Base-by-base conservation (phyloP, 192 early-diverging fungal species). In the Coemansia sp. region DNA sequence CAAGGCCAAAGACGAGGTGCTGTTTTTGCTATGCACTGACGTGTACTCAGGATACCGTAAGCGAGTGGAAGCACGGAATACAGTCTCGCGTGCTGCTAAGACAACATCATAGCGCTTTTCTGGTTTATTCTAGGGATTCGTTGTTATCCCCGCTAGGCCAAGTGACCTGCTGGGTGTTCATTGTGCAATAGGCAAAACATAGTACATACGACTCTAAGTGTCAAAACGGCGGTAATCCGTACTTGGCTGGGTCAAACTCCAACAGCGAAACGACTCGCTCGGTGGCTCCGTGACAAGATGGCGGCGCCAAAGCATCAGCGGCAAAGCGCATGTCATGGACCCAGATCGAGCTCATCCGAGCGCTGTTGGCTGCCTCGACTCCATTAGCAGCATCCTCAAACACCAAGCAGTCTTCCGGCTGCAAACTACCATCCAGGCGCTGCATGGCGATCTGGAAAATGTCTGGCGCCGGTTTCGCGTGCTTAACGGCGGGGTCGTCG, bases 371-470 rank as follows among this genome's bases (percentile, higher is more conserved):
- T 2, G 95, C 95, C 68, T 92, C 65, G 3, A 97, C 89, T 16
- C 97, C 97, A 65, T 88, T 88, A 20, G 84, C 73, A 3, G 95
- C 90, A 67, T 98, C 96, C 77, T 98, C 97, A 90, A 98, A 98
- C 29, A 98, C 95, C 43, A 98, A 86, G 66, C 92, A 92, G 8
- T 89, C 85, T 5, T 84, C 79, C 3, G 81, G 72, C 44, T 76
- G 76, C 0, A 80, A 61, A 24, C 69, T 70, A 61, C 70, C 76
- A 42, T 92, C 89, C 16, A 92, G 57, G 67, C 74, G 75, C 42
- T 88, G 65, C 63, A 89, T 88, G 10, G 93, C 95, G 7, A 85
- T 89, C 20, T 91, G 85, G 82, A 97, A 98, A 29, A 97, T 87
- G 66, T 98, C 97, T 3, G 97, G 97, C 22, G 90, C 85, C 2